Conservation (phyloP, 441 rosid genomes). For the Mallotus japonicus region DNA sequence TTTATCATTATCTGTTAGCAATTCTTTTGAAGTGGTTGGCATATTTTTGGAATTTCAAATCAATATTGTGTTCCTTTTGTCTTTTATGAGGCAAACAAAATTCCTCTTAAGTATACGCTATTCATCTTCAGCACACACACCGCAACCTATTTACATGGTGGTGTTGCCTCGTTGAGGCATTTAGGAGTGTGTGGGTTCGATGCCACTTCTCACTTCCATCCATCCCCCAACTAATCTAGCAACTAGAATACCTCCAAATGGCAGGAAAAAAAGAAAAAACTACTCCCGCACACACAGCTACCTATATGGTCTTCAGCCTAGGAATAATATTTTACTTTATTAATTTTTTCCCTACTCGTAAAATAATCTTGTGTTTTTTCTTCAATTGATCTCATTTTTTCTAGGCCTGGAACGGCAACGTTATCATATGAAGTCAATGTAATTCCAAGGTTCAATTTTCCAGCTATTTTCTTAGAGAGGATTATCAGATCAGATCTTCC, state of each 20-base stretch:
- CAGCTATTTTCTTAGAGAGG: conserved; percentile 90
- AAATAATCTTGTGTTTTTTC: neutral
- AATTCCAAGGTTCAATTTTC: conserved; percentile 87
- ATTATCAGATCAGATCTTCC: conserved; percentile 95
- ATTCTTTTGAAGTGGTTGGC: neutral
- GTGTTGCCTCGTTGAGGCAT: no score
- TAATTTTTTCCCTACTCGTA: neutral
- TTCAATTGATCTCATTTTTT: neutral
- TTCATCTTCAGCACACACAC: neutral
- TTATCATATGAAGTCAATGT: conserved; percentile 89
- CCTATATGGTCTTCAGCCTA: neutral
- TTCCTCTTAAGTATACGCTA: no score
- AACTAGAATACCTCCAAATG: no score
- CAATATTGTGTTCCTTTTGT: neutral
- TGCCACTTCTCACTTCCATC: no score
- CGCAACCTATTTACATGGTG: neutral
- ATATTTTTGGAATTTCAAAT: neutral
- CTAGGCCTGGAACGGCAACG: conserved; percentile 56
- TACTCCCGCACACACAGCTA: neutral
- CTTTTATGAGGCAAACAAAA: neutral
- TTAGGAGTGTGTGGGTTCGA: no score
- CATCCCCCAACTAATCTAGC: no score
- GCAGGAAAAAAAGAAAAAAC: no score
- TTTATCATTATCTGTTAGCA: neutral
- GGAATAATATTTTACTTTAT: neutral